A percentile compares a stretch with the other conserved stretches of the same genome.
Evolutionary conservation across 2,329 filamentous ascomycete genomes (phyloP).

Genomic region (Penicillium italicum): DNA sequence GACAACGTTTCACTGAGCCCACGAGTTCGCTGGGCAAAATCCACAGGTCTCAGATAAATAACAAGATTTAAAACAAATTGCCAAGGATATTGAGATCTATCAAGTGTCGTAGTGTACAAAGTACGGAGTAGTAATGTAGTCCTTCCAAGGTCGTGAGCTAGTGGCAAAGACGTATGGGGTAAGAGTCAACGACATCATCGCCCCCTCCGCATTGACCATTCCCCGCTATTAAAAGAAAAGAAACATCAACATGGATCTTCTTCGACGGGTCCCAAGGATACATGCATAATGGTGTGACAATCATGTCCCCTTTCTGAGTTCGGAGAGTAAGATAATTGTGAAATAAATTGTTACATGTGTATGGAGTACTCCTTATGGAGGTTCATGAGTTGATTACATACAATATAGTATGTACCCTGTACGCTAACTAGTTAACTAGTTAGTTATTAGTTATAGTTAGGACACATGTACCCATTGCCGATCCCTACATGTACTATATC

Average conservation of each 20-base stretch:
- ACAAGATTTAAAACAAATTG: background rate
- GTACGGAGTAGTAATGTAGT: too few relatives aligned
- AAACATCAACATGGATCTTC: conserved; percentile 7
- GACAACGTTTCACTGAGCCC: background rate
- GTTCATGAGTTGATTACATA: too few relatives aligned
- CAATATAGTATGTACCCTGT: background rate
- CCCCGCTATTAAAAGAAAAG: conserved; percentile 7
- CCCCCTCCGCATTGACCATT: conserved; percentile 11
- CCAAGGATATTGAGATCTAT: background rate
- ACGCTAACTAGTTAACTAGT: too few relatives aligned
- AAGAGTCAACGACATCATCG: conserved; percentile 37
- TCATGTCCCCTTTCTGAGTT: background rate
- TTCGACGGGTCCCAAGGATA: conserved; percentile 1
- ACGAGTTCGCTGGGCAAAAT: background rate
- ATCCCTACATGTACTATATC: conserved; percentile 7
- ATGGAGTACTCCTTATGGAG: background rate
- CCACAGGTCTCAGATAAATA: background rate
- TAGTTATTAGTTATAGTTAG: background rate
- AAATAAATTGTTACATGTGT: background rate
- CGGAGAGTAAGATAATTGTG: background rate
- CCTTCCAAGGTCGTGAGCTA: too few relatives aligned
- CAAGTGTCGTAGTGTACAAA: too few relatives aligned
- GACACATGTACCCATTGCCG: conserved; percentile 4
- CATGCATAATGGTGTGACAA: background rate
- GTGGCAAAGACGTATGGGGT: too few relatives aligned